Evolutionary conservation across 805 yeast genomes (phyloP).

Genomic region (Geotrichum ghanense): DNA sequence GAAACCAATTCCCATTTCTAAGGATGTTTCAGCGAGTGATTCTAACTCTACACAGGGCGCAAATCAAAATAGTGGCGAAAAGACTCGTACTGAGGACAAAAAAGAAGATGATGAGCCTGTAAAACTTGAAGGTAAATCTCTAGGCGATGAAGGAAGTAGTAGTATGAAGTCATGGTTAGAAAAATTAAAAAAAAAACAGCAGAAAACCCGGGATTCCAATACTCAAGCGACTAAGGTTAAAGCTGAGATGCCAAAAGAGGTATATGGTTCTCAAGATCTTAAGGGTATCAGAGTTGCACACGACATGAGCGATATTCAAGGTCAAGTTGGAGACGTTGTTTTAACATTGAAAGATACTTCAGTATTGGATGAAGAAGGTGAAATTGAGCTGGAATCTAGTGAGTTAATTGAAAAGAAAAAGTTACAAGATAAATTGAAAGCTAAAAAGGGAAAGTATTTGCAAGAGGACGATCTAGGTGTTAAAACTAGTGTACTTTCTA

Average conservation of each 20-base stretch:
- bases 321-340: slow-evolving; percentile 34
- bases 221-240: slow-evolving; percentile 1
- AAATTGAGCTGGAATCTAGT: slow-evolving; percentile 32
- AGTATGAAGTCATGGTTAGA: slow-evolving; percentile 34
- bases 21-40: not conserved
- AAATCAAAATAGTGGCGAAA: not conserved
- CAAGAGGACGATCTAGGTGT: slow-evolving; percentile 19
- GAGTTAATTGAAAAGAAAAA: slow-evolving; percentile 26
- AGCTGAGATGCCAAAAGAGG: slow-evolving; percentile 3
- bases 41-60: slow-evolving; percentile 1
- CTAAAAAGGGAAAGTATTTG: slow-evolving; percentile 20
- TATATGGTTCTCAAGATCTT: slow-evolving; percentile 22
- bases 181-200: slow-evolving; percentile 21
- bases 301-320: slow-evolving; percentile 28
- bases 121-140: slow-evolving; percentile 18
- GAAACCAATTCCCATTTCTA: slow-evolving; percentile 32
- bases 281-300: slow-evolving; percentile 37
- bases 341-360: slow-evolving; percentile 46
- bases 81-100: not conserved
- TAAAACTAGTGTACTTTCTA: slow-evolving; percentile 10
- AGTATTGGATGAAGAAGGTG: slow-evolving; percentile 24
- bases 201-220: slow-evolving; percentile 1
- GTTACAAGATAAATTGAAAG: slow-evolving; percentile 13
- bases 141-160: slow-evolving; percentile 20
- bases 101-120: not conserved